Evolutionary conservation across 1,139 yeast species (phyloP), one percentile per base, ranked within the genome.

Genomic region (Groenewaldozyma auringiensis): DNA sequence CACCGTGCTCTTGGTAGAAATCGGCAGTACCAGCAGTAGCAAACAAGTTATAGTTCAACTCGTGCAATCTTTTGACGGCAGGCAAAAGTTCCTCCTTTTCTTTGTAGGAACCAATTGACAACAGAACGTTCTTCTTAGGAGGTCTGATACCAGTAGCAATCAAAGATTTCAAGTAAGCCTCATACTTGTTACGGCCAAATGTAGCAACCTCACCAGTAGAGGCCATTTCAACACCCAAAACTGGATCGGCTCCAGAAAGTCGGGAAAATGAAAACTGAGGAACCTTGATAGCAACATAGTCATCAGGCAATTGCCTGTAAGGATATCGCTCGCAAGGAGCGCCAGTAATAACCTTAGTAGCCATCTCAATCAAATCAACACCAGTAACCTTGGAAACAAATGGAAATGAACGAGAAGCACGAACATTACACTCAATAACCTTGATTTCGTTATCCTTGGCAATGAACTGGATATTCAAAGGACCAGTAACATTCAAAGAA

Each of bases 11-110:
- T 66, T 87, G 88, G 61, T 92, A 81, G 71, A 92, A 94, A 70
- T 94, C 98, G 55, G 97, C 96, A 56, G 98, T 94, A 73, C 98
- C 99, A 36, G 98, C 88, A 56, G 99, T 94, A 39, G 97, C 98
- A 70, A 89, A 94, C 60, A 94, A 73, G 62, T 82, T 82, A 76
- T 74, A 94, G 47, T 96, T 97, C 66, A 87, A 69, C 63, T 84
- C 86, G 65, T 81, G 74, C 53, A 94, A 74, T 65, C 82, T 85
- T 65, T 75, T 75, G 57, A 94, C 89, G 31, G 94, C 78, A 45
- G 98, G 97, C 56, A 94, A 71, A 59, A 94, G 75, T 68, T 94
- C 98, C 61, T 78, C 81, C 72, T 94, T 94, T 71, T 94, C 98
- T 70, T 92, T 92, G 73, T 72, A 94, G n/a, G 97, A 89, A 69